Evolutionary conservation across 257 asterid species (phyloP), one percentile per base, ranked within the genome.

Genomic region (Hygrophila difformis): DNA sequence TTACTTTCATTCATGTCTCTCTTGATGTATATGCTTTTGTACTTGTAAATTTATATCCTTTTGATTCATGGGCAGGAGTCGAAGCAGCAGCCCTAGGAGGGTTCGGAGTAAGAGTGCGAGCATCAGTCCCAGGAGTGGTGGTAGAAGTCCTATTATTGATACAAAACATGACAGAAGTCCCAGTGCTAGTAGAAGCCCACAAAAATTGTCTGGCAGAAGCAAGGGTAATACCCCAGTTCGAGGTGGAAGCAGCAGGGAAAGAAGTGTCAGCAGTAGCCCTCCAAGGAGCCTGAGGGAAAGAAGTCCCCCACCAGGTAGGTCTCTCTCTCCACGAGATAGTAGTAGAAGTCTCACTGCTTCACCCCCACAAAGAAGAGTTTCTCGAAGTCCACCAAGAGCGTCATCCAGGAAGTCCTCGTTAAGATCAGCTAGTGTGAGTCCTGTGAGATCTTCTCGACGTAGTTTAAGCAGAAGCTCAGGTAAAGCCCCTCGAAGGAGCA

Each of bases 41-140:
- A n/a, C n/a, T n/a, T n/a, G n/a, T n/a, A n/a, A n/a, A n/a, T n/a
- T n/a, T n/a, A n/a, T n/a, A n/a, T n/a, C n/a, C n/a, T n/a, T n/a
- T n/a, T n/a, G n/a, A n/a, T 62, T 59, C 48, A 58, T 59, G 44
- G 61, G 49, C 89, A 88, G 97, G 87, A 82, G 95, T 65, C 73
- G 74, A 61, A 91, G 95, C 67, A 2, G 51, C 28, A 82, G 87
- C 64, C 94, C 85, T 55, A 55, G 58, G 41, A 66, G 70, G 63
- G 60, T 78, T 44, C 23, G 51, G 74, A 85, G 87, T 53, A 79
- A 77, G 84, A 89, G 98, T 66, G 82, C 79, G 94, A 89, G 98
- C 75, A 76, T 89, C 42, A 89, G 98, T 63, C 96, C 98, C 12
- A 72, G 78, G 63, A 67, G 61, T 66, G 63, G 50, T 42, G 73